These are phyloP conservation scores for Wickerhamomyces canadensis DNA, from an alignment of 805 yeast species.

Conservation along the genomic window DNA sequence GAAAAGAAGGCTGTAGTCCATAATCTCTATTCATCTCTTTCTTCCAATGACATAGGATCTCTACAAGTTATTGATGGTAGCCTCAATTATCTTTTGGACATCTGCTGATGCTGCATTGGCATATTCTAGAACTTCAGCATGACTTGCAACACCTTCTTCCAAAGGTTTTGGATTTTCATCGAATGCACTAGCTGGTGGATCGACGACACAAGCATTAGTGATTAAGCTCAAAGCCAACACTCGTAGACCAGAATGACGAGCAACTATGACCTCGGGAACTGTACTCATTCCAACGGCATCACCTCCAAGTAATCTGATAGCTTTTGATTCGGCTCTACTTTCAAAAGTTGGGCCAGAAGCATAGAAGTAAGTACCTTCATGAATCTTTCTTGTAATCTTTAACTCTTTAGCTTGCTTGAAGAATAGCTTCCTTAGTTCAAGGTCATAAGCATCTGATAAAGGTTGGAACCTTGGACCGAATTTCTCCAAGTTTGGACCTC, in stretches of 20 bases:
- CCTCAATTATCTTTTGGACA: constrained; percentile 64
- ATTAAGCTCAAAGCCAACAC: constrained; percentile 83
- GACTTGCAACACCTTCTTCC: constrained; percentile 78
- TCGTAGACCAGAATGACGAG: constrained; percentile 78
- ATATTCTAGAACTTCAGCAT: constrained; percentile 83
- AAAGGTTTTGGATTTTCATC: constrained; percentile 47
- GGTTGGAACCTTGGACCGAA: constrained; percentile 89
- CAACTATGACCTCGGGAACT: constrained; percentile 92
- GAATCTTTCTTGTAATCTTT: constrained; percentile 48
- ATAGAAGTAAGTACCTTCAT: constrained; percentile 83
- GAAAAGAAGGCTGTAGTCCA: no score
- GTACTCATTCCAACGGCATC: constrained; percentile 98
- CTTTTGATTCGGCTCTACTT: constrained; percentile 84
- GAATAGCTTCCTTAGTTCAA: constrained; percentile 58
- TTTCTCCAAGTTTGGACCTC: constrained; percentile 77
- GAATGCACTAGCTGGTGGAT: constrained; percentile 60
- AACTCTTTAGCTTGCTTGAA: constrained; percentile 48
- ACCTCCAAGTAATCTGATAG: constrained; percentile 68
- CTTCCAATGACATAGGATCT: no score
- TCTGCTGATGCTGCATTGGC: constrained; percentile 80
- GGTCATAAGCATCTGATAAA: constrained; percentile 83
- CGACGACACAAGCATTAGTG: constrained; percentile 76
- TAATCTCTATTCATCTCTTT: no score
- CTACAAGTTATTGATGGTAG: constrained; percentile 41
- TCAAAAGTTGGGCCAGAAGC: constrained; percentile 95